Base-by-base conservation (phyloP, 78 protist genomes). In the Emiliania huxleyi region DNA sequence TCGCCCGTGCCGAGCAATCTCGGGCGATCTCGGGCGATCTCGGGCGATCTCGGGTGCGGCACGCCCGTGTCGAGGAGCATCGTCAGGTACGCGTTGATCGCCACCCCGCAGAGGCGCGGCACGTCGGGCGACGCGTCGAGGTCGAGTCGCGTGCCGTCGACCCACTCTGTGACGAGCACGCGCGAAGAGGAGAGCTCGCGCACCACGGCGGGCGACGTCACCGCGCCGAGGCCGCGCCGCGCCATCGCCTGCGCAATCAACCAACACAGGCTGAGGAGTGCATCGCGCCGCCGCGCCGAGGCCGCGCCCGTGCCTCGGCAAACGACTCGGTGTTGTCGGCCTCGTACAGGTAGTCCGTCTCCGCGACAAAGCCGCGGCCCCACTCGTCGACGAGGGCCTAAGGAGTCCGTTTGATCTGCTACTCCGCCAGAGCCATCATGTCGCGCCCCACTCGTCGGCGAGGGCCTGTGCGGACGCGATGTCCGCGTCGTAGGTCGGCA, bases 51-150 rank as follows among this genome's bases (percentile, higher is more conserved):
- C n/a, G n/a, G n/a, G n/a, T n/a, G n/a, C n/a, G n/a, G n/a, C n/a
- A n/a, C 18, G 42, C 62, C 89, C 35, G 87, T 91, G 87, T 91
- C 93, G 52, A 91, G 93, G 35, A 73, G 87, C 93, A 91, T 91
- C 45, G 93, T 91, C 52, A 91, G 93, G 73, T 91, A 91, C 37
- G 93, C 93, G 88, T 91, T 91, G 75, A 91, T 40, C 40, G 93
- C 93, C 23, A 91, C 88, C 48, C 69, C 93, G 35, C 69, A 69
- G 29, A 91, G 93, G 38, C 93, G 56, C 35, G 87, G 87, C 40
- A 91, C 93, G 71, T 91, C 93, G 48, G 43, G 55, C 23, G 0
- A 69, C 84, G 84, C 84, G n/a, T 1, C 2, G 23, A 4, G 8
- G 26, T 29, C 37, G 69, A 84, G 62, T 0, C 91, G 69, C 38